Percentiles rank a stretch among this genome's conserved stretches.
phyloP scores from a whole-genome alignment of 495 filamentous ascomycete species.

The Podospora pseudopauciseta region DNA sequence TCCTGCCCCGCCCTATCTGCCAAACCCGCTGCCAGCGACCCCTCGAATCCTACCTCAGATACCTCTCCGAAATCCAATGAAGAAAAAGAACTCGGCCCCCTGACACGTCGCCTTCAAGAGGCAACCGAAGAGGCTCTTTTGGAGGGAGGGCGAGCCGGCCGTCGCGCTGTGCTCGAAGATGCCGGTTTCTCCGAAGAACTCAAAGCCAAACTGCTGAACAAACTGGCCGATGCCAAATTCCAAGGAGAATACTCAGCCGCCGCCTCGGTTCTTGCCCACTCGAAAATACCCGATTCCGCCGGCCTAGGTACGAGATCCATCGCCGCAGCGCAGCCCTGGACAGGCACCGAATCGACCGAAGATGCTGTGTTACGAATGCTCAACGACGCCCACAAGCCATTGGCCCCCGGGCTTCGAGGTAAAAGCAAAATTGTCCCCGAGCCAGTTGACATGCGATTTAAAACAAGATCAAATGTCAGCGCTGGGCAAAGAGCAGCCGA shows the following conservation, averaged over 20 bases:
- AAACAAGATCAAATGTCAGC: slow-evolving; percentile 34
- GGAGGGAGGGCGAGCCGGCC: slow-evolving; percentile 65
- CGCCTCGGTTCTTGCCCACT: slow-evolving; percentile 54
- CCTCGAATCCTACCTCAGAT: background rate
- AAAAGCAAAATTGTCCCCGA: slow-evolving; percentile 48
- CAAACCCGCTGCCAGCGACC: background rate
- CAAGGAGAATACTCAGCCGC: slow-evolving; percentile 63
- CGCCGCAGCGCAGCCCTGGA: slow-evolving; percentile 73
- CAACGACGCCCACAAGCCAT: slow-evolving; percentile 71
- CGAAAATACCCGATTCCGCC: slow-evolving; percentile 50
- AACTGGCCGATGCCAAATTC: slow-evolving; percentile 68
- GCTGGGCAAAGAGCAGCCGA: slow-evolving; percentile 62
- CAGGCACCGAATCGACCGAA: slow-evolving; percentile 65
- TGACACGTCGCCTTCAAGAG: slow-evolving; percentile 69
- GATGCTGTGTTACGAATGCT: slow-evolving; percentile 88
- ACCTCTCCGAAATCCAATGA: background rate
- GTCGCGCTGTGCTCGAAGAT: slow-evolving; percentile 66
- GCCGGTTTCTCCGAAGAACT: slow-evolving; percentile 86
- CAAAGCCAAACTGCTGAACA: slow-evolving; percentile 68
- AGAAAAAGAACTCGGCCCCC: slow-evolving; percentile 49
- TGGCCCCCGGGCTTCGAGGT: slow-evolving; percentile 47
- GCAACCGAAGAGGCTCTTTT: slow-evolving; percentile 78
- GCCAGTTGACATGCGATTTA: slow-evolving; percentile 58
- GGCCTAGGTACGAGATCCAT: slow-evolving; percentile 69
- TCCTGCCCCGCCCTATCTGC: background rate